Evolutionary conservation across 208 protist genomes (phyloP).

Genomic region (Leptomonas seymouri): DNA sequence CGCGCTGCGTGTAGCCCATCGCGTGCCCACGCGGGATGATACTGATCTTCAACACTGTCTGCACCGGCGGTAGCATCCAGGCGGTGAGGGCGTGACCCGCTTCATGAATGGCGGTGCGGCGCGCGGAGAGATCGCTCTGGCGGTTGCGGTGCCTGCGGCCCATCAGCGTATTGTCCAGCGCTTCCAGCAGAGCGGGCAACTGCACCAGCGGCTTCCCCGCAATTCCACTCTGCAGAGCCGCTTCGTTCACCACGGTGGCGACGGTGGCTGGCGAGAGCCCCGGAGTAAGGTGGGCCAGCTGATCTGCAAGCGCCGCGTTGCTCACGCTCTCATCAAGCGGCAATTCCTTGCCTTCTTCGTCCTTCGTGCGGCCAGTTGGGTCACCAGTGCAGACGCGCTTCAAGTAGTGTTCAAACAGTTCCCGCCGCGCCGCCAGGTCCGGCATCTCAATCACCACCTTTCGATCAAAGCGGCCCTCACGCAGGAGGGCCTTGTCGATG

Average conservation of each 20-base stretch:
- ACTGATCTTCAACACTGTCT: slow-evolving; percentile 83
- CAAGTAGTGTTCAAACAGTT: slow-evolving; percentile 91
- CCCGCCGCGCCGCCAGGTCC: slow-evolving; percentile 70
- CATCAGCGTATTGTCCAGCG: slow-evolving; percentile 86
- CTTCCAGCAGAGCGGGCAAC: slow-evolving; percentile 68
- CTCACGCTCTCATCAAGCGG: slow-evolving; percentile 53
- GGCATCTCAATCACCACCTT: slow-evolving; percentile 90
- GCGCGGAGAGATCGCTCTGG: slow-evolving; percentile 56
- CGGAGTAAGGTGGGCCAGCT: slow-evolving; percentile 86
- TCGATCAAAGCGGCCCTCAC: slow-evolving; percentile 90
- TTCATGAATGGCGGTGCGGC: slow-evolving; percentile 82
- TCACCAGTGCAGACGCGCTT: slow-evolving; percentile 78
- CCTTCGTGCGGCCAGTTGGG: slow-evolving; percentile 58
- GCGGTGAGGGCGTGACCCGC: slow-evolving; percentile 70
- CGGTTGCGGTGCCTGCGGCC: slow-evolving; percentile 84
- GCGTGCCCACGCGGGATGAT: slow-evolving; percentile 85
- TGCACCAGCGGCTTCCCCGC: slow-evolving; percentile 77
- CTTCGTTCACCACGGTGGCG: slow-evolving; percentile 97
- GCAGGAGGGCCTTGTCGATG: slow-evolving; percentile 93
- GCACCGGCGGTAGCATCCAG: slow-evolving; percentile 79
- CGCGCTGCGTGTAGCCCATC: slow-evolving; percentile 88
- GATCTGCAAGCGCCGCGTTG: slow-evolving; percentile 46
- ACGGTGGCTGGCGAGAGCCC: slow-evolving; percentile 95
- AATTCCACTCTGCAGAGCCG: slow-evolving; percentile 89
- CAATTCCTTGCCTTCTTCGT: slow-evolving; percentile 65